Evolutionary conservation across 371 early-diverging fungal genomes (phyloP).

Genomic region (Syncephalastrum sp.): DNA sequence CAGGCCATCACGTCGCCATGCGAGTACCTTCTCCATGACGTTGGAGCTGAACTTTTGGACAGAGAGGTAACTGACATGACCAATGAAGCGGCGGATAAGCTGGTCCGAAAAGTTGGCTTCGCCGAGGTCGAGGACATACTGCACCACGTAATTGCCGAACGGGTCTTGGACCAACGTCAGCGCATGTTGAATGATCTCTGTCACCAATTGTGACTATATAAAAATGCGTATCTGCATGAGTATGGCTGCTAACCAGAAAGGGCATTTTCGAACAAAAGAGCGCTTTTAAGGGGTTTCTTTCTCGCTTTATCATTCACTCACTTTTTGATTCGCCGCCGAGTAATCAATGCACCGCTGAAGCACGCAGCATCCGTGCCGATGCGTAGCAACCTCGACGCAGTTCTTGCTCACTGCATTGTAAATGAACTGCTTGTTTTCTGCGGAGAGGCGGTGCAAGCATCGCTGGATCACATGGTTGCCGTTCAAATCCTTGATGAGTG

Average conservation of each 20-base stretch:
- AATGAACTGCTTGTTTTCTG: conserved; percentile 82
- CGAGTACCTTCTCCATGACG: conserved; percentile 82
- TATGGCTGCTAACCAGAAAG: background rate
- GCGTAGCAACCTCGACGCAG: conserved; percentile 87
- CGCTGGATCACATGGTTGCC: conserved; percentile 99
- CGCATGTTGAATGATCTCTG: conserved; percentile 74
- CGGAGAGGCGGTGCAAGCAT: conserved; percentile 75
- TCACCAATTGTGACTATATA: conserved; percentile 64
- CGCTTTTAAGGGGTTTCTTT: background rate
- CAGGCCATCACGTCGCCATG: background rate
- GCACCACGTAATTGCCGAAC: conserved; percentile 98
- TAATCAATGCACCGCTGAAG: conserved; percentile 96
- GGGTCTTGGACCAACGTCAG: conserved; percentile 89
- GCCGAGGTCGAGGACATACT: conserved; percentile 88
- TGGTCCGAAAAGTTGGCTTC: conserved; percentile 67
- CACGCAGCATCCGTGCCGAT: conserved; percentile 97
- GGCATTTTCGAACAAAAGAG: background rate
- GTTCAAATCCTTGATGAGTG: conserved; percentile 92
- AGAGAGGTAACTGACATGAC: conserved; percentile 70
- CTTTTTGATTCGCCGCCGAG: conserved; percentile 69
- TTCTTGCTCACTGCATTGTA: conserved; percentile 82
- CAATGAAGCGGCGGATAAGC: conserved; percentile 77
- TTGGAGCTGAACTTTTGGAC: conserved; percentile 93
- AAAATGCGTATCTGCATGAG: background rate
- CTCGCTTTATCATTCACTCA: conserved; percentile 2